Conservation (phyloP, 257 asterid genomes). For the Solanum appendiculatum region DNA sequence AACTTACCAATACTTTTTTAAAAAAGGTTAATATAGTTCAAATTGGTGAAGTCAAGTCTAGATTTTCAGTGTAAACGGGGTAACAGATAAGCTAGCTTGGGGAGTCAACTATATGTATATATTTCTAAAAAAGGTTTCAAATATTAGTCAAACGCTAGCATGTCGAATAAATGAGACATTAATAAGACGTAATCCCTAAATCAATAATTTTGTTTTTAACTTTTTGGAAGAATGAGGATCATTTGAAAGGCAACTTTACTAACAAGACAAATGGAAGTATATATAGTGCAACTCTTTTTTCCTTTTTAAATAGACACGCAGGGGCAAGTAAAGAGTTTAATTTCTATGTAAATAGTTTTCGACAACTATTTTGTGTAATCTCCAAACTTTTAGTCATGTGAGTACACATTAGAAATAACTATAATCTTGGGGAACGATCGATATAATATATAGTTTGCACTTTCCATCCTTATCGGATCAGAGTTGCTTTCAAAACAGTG, state of each 20-base stretch:
- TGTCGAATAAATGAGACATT: neutral
- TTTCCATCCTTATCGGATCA: accelerated
- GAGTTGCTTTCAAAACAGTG: neutral
- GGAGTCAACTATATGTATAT: neutral
- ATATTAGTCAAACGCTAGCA: neutral
- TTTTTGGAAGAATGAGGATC: neutral
- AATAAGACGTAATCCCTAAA: neutral
- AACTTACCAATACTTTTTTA: neutral
- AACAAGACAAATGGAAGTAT: neutral
- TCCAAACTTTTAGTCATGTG: neutral
- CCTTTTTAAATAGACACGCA: neutral
- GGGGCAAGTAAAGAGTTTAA: neutral
- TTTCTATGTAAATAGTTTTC: neutral
- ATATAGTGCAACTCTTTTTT: neutral
- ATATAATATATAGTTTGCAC: neutral
- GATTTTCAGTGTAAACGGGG: neutral
- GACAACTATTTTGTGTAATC: too few species aligned
- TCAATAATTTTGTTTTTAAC: neutral
- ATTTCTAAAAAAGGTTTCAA: neutral
- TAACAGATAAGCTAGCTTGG: neutral
- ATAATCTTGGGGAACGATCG: neutral
- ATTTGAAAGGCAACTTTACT: neutral
- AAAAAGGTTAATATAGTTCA: neutral
- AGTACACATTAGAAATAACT: neutral
- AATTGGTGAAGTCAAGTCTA: neutral